Percentiles rank a stretch among this genome's conserved stretches.
These are phyloP conservation scores for Aspergillus ustus DNA, from an alignment of 2,329 filamentous ascomycete genomes.

Conservation along the genomic window DNA sequence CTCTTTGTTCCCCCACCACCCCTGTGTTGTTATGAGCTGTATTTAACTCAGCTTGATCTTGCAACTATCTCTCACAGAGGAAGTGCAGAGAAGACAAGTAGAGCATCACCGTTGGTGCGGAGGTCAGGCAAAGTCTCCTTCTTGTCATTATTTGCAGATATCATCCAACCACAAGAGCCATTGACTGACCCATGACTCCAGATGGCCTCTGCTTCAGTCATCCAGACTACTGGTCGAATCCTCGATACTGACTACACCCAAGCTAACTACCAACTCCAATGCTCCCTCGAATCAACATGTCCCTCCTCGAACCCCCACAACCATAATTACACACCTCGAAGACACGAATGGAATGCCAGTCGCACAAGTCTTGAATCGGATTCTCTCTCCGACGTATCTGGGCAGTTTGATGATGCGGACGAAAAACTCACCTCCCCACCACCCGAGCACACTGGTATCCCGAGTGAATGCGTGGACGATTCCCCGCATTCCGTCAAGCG, in stretches of 20 bases:
- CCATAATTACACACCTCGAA: constrained; percentile 30
- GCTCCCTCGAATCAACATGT: constrained; percentile 25
- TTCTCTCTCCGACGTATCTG: constrained; percentile 39
- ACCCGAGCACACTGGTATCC: constrained; percentile 21
- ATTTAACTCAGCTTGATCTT: background rate
- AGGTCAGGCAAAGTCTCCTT: constrained; percentile 1
- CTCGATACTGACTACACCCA: background rate
- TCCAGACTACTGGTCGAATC: background rate
- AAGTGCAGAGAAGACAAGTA: constrained; percentile 1
- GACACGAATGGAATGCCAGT: constrained; percentile 33
- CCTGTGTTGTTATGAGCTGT: background rate
- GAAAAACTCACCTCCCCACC: constrained; percentile 27
- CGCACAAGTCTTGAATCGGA: constrained; percentile 24
- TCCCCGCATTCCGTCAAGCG: constrained; percentile 46
- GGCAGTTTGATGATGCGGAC: constrained; percentile 43
- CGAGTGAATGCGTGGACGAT: background rate
- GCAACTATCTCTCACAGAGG: background rate
- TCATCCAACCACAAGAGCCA: background rate
- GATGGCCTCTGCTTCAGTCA: constrained; percentile 13
- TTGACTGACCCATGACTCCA: constrained; percentile 5
- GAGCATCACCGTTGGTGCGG: constrained; percentile 3
- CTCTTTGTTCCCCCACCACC: background rate
- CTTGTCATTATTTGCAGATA: constrained; percentile 7
- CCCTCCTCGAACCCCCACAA: constrained; percentile 16
- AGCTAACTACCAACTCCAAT: constrained; percentile 27